Evolutionary conservation across 2,329 filamentous ascomycete genomes (phyloP), one percentile per base, ranked within the genome.

Genomic region (Talaromyces marneffei): DNA sequence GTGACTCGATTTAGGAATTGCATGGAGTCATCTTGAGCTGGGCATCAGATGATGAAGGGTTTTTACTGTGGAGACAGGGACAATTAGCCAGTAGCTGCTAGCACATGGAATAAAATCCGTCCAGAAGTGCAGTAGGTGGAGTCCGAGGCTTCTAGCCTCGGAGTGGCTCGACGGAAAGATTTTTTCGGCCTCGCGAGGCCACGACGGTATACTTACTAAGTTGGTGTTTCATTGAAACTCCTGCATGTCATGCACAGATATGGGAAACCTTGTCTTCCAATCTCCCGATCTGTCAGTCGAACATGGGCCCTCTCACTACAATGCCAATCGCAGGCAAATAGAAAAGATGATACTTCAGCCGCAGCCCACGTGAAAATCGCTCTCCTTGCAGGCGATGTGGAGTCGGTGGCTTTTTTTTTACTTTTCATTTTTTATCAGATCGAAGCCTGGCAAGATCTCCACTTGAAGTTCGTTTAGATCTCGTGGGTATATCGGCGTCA

Each of bases 401-500:
- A 42, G 35, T 40, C n/a, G 14, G 2, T 29, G 16, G 27, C 23
- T 35, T 31, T 53, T 52, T 33, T 25, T 56, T 39, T 29, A 6
- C 23, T 9, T 20, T 29, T n/a, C 4, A 25, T 42, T 56, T 56
- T 57, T 46, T 35, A 57, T 57, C 55, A 57, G 55, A 57, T 57
- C 29, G 20, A 46, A 46, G 25, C 9, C n/a, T 52, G 1, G 29
- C 2, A 18, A 4, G 46, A 18, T 4, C 48, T 6, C 42, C 27
- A 20, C 29, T 33, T 35, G 18, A 20, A 23, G 48, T 20, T 14
- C 9, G n/a, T 16, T 52, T 33, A 33, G 16, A 18, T 31, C 42
- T n/a, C n/a, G n/a, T n/a, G n/a, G 10, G n/a, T 52, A 33, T 29
- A 33, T 37, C 8, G 29, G n/a, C n/a, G n/a, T n/a, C n/a, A n/a